Evolutionary conservation across 768 basidiomycete species (phyloP).

Genomic region (Mrakia blollopis): DNA sequence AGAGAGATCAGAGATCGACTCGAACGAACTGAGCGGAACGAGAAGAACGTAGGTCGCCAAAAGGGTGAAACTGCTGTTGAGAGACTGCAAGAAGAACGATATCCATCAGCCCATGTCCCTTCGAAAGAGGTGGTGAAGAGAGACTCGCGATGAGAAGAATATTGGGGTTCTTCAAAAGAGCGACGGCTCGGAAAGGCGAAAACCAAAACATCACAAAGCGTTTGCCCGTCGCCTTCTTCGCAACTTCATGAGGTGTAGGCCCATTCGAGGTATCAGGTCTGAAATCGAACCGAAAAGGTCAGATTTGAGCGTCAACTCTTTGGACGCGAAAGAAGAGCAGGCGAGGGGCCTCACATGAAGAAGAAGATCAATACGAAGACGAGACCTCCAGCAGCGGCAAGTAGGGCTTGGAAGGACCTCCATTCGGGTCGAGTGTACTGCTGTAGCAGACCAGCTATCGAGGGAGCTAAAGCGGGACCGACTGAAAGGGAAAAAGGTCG

Average conservation of each 20-base stretch:
- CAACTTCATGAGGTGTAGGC: slow-evolving; percentile 39
- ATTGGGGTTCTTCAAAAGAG: slow-evolving; percentile 40
- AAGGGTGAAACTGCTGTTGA: slow-evolving; percentile 37
- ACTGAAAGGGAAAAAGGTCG: background rate
- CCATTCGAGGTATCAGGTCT: slow-evolving; percentile 43
- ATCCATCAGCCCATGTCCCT: background rate
- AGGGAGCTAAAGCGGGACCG: slow-evolving; percentile 16
- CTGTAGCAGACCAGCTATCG: slow-evolving; percentile 43
- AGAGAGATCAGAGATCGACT: background rate
- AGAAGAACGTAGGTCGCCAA: slow-evolving; percentile 39
- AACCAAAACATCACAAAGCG: slow-evolving; percentile 42
- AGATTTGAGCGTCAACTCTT: background rate
- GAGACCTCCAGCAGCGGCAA: slow-evolving; percentile 30
- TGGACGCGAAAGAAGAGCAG: background rate
- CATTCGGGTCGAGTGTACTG: slow-evolving; percentile 31
- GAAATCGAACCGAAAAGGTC: background rate
- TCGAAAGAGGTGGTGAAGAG: background rate
- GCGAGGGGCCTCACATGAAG: slow-evolving; percentile 23
- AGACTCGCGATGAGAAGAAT: slow-evolving; percentile 39
- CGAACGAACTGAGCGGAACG: slow-evolving; percentile 36
- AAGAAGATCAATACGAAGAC: slow-evolving; percentile 28
- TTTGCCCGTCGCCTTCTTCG: slow-evolving; percentile 36
- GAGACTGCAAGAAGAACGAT: slow-evolving; percentile 26
- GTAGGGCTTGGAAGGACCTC: slow-evolving; percentile 36
- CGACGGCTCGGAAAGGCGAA: slow-evolving; percentile 41